Base-by-base conservation (phyloP, 1,139 yeast species). In the Geotrichum phurueaensis region DNA sequence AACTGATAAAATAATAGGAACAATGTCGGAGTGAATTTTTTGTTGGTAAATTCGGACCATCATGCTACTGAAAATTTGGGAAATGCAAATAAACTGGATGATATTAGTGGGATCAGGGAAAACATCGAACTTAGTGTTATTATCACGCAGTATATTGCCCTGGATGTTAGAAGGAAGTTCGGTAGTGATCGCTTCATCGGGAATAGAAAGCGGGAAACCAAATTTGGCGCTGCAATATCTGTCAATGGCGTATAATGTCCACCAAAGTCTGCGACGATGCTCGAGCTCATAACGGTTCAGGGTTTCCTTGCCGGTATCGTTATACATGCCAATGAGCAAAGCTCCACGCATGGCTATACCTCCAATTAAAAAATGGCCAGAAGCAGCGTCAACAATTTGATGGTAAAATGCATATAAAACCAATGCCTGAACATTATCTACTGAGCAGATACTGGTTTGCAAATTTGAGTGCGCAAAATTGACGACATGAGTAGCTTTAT, bases 211-310 rank as follows among this genome's bases (percentile, higher is more conserved):
- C 0, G 96, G 96, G 48, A 89, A 76, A 0, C 96, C 96, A 0
- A 94, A 92, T 69, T 89, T 89, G 13, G 95, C 86, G 22, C 91
- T 85, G 53, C 89, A 75, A 90, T 89, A 89, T 71, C 96, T 75
- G 74, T 89, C 96, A 69, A 86, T 86, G 89, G 88, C 88, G 73
- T 88, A 89, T 12, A 89, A 92, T 0, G 96, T 88, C 96, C 96
- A 89, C 94, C 96, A 89, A 23, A 89, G 75, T 66, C 96, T 76
- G 69, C 96, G 78, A 65, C 95, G 77, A 71, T 89, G 96, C 67
- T 89, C 96, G n/a, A 66, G 60, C 51, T 67, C 69, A 23, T 62
- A 58, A 9, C 59, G 59, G 5, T 61, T 56, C 10, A 67, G 39
- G 2, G 60, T 43, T 4, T 60, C 61, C 47, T 62, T 63, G 9